Evolutionary conservation across 352 stramenopile species (phyloP).

Genomic region (Globisporangium irregulare): DNA sequence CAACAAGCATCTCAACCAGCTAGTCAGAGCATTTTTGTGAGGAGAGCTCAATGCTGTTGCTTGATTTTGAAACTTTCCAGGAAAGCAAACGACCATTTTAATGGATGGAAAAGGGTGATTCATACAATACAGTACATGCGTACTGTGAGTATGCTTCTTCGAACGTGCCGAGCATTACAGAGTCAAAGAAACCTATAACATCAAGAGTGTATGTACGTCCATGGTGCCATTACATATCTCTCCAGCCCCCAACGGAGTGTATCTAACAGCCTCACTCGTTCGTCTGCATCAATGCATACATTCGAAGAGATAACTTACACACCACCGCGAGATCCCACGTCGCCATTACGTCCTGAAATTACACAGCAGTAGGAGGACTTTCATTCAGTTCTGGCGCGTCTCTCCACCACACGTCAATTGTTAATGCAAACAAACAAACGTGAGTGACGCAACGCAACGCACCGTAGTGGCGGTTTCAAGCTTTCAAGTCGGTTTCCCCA

Average conservation of each 20-base stretch:
- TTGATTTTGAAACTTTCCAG: no score
- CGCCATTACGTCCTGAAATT: not conserved
- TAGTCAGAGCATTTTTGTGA: not conserved
- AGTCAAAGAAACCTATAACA: not conserved
- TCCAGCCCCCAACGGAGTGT: not conserved
- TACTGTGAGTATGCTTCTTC: not conserved
- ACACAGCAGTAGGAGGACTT: not conserved
- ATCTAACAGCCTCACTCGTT: not conserved
- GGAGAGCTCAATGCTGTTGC: no score
- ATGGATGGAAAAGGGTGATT: not conserved
- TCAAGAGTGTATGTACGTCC: not conserved
- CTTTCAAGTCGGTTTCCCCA: constrained; percentile 5
- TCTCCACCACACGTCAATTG: not conserved
- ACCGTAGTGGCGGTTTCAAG: not conserved
- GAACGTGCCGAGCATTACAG: not conserved
- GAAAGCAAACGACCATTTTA: no score
- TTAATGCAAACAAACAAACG: not conserved
- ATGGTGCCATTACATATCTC: not conserved
- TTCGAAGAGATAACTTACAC: not conserved
- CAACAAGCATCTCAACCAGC: not conserved
- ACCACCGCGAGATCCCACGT: not conserved
- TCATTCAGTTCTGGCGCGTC: no score
- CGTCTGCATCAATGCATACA: not conserved
- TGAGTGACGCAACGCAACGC: not conserved
- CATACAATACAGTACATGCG: not conserved